phyloP scores from a whole-genome alignment of 352 stramenopile species.

The Phytophthora ramorum region DNA sequence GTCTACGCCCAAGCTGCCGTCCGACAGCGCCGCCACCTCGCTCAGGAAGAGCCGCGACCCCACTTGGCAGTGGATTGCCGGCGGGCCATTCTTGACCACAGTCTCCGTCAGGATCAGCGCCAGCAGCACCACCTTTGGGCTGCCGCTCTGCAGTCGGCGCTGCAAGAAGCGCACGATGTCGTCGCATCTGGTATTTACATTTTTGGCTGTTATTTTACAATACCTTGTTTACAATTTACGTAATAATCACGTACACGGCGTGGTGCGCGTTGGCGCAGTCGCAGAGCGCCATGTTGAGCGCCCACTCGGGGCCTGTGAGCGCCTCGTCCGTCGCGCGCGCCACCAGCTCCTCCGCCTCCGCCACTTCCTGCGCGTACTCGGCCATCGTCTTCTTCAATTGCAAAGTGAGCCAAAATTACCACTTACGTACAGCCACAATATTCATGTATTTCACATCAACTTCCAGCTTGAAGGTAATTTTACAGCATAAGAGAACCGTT shows the following conservation, averaged over 20 bases:
- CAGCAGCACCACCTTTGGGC: conserved; percentile 51
- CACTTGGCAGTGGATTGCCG: conserved; percentile 61
- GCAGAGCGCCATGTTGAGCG: conserved; percentile 77
- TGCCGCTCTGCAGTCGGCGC: conserved; percentile 59
- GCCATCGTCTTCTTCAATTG: conserved; percentile 42
- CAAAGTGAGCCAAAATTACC: conserved; percentile 1
- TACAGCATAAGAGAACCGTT: conserved; percentile 1
- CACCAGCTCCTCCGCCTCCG: conserved; percentile 56
- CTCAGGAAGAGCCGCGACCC: conserved; percentile 68
- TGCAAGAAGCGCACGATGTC: conserved; percentile 69
- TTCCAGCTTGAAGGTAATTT: background rate
- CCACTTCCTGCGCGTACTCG: conserved; percentile 49
- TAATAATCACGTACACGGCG: background rate
- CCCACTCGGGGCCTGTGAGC: conserved; percentile 66
- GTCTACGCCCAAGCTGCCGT: conserved; percentile 72
- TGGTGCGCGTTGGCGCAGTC: conserved; percentile 67
- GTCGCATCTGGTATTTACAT: conserved; percentile 41
- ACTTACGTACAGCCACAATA: conserved; percentile 1
- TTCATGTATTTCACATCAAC: background rate
- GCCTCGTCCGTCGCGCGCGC: conserved; percentile 60
- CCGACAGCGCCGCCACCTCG: conserved; percentile 69
- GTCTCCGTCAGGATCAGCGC: conserved; percentile 75
- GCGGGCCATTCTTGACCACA: conserved; percentile 82
- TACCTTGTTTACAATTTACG: background rate
- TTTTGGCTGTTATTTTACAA: too few species aligned